Evolutionary conservation across 345 rosid genomes (phyloP).

Genomic region (Gossypium rotundifolium): DNA sequence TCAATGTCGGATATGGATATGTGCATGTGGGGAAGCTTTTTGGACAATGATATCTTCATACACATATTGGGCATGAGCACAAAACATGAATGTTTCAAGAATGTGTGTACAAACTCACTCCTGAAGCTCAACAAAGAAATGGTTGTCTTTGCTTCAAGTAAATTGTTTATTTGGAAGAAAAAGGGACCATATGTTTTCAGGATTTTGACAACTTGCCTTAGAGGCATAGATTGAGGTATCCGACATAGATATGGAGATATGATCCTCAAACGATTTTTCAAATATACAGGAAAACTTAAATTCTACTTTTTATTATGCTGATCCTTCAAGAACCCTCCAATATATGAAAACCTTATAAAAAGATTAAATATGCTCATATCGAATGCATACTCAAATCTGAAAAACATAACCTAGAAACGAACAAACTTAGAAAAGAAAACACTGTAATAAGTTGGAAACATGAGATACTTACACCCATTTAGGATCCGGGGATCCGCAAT

Average conservation of each 20-base stretch:
- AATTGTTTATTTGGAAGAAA: neutral
- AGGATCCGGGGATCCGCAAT: slow-evolving; percentile 90
- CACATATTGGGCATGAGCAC: neutral
- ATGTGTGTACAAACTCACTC: neutral
- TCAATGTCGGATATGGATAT: neutral
- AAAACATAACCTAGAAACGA: neutral
- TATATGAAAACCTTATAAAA: neutral
- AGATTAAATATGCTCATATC: neutral
- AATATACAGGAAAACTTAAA: neutral
- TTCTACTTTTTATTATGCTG: neutral
- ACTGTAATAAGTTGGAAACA: neutral
- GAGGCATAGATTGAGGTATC: neutral
- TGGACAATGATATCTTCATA: neutral
- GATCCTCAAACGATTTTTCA: neutral
- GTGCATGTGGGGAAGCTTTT: neutral
- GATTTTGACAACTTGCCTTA: neutral
- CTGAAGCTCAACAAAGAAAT: neutral
- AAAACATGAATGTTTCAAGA: neutral
- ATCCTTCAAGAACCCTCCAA: neutral
- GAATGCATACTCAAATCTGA: neutral
- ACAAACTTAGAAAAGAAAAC: neutral
- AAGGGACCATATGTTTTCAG: neutral
- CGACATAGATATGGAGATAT: neutral
- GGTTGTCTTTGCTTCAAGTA: neutral
- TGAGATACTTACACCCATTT: slow-evolving; percentile 86